These are phyloP conservation scores for Eucalyptus virginea DNA, from an alignment of 345 rosid species.

Conservation along the genomic window DNA sequence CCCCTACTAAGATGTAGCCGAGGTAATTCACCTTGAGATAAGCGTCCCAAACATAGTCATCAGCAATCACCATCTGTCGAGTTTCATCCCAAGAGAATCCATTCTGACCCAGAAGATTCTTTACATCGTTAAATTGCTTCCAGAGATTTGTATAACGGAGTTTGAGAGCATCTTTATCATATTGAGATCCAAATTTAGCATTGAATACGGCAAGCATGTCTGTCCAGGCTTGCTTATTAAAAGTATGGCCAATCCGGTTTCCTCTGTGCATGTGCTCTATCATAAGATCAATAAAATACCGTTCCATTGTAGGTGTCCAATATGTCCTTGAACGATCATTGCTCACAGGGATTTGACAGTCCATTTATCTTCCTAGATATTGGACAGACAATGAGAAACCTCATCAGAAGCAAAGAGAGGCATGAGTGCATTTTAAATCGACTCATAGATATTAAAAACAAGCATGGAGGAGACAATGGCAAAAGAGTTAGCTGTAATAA, in stretches of 20 bases:
- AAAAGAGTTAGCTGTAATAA: not conserved
- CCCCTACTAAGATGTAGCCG: not conserved
- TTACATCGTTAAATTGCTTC: constrained; percentile 74
- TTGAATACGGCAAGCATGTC: constrained; percentile 63
- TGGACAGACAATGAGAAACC: not conserved
- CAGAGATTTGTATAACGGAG: constrained; percentile 62
- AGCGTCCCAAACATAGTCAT: constrained; percentile 49
- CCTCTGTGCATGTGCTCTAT: constrained; percentile 75
- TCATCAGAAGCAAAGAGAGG: not conserved
- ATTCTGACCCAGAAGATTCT: constrained; percentile 49
- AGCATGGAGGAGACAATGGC: not conserved
- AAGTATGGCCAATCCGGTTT: constrained; percentile 67
- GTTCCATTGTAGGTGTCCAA: constrained; percentile 85
- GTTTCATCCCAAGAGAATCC: constrained; percentile 81
- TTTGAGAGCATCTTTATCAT: constrained; percentile 74
- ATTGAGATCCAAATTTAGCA: constrained; percentile 60
- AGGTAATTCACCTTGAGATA: constrained; percentile 48
- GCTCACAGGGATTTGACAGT: constrained; percentile 16
- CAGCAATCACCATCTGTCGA: constrained; percentile 61
- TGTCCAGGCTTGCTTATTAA: constrained; percentile 77
- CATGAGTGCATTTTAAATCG: not conserved
- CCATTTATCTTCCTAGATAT: not conserved
- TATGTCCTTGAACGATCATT: constrained; percentile 70
- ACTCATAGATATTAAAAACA: not conserved
- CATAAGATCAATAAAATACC: constrained; percentile 83